Evolutionary conservation across 129 eudicot species (phyloP), one percentile per base, ranked within the genome.

Genomic region (Cynara cardunculus): DNA sequence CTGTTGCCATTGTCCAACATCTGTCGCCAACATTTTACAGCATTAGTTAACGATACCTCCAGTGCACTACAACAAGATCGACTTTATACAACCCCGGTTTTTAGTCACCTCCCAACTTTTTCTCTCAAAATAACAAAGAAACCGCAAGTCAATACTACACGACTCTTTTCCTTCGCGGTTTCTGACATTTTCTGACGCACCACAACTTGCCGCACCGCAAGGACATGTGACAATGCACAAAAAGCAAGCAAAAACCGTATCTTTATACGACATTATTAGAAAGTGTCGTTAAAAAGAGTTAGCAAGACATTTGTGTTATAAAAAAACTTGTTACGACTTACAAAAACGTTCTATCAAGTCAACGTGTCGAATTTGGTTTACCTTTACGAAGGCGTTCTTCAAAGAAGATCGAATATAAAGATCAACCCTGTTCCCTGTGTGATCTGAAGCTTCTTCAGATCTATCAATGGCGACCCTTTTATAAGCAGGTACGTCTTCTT

Each of bases 371-470:
- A 56, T 56, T 56, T 1, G 10, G 65, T 56, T 56, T 85, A 95
- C 99, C 93, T 82, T 92, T 16, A 91, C 75, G 67, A 92, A 95
- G 18, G 97, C 97, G 79, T 82, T 80, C 76, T 81, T 84, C 75
- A 95, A 27, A 0, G 99, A 92, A 1, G 99, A 83, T 18, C 97
- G 88, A 25, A 91, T 88, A 74, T 89, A 95, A 4, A 73, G 84
- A 85, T 92, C 97, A 46, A 92, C 99, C 71, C 82, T 80, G 69
- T 92, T 92, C 64, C 91, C 91, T 28, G 73, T 24, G 3, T 81
- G 81, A 69, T 79, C 89, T 0, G 89, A 84, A 21, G 73, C 21
- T 9, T 11, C 77, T 14, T 18, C 65, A 18, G 65, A 56, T 56
- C 65, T 56, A 56, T 56, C 65, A n/a, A 56, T n/a, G 65, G 65